Conservation (phyloP, 106 monocot species). For the Acanthochlamys bracteata region DNA sequence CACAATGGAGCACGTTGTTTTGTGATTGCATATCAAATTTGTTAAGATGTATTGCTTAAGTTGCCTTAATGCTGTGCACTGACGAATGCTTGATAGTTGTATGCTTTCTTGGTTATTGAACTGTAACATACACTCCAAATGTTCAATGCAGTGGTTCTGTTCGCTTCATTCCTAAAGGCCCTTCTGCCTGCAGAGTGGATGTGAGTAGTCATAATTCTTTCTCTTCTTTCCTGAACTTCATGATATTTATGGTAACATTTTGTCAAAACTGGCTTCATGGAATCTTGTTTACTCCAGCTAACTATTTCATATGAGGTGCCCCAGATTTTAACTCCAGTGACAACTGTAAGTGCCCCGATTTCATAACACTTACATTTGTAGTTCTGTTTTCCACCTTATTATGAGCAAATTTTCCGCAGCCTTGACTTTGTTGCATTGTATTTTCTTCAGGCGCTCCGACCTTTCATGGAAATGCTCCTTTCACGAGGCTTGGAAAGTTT, state of each 20-base stretch:
- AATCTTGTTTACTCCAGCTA: conserved; percentile 29
- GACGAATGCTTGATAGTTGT: too few species aligned
- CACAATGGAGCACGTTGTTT: too few species aligned
- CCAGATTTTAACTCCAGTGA: conserved; percentile 48
- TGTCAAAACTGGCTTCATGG: too few species aligned
- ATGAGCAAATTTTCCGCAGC: background rate
- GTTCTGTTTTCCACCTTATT: background rate
- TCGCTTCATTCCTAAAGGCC: background rate
- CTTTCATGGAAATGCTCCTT: conserved; percentile 64
- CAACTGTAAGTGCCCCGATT: conserved; percentile 38
- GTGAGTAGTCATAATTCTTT: too few species aligned
- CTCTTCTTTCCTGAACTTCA: too few species aligned
- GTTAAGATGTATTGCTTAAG: too few species aligned
- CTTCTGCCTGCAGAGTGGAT: background rate
- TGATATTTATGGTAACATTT: too few species aligned
- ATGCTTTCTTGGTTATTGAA: too few species aligned
- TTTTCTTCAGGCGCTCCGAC: conserved; percentile 66
- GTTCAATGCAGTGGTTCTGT: background rate
- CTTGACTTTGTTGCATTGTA: background rate
- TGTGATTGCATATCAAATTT: too few species aligned
- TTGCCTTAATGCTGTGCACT: too few species aligned
- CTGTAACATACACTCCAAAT: background rate
- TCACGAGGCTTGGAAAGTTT: conserved; percentile 55
- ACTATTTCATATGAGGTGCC: conserved; percentile 69
- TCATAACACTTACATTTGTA: background rate